Base-by-base conservation (phyloP, 2,329 filamentous ascomycete genomes). In the Ophiostoma himal-ulmi region DNA sequence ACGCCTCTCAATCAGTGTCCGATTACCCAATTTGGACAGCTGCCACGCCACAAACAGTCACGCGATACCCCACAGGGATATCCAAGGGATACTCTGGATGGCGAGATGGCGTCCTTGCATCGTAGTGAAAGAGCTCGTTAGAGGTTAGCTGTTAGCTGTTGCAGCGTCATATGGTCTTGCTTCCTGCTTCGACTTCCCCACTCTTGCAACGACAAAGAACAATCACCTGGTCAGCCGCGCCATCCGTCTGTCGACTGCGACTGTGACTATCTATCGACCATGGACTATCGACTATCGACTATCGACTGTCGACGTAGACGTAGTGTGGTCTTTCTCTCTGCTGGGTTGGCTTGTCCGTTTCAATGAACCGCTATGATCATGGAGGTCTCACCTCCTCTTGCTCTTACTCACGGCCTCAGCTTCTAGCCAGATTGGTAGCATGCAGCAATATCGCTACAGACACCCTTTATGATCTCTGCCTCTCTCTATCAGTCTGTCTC, bases 211-310 rank as follows among this genome's bases (percentile, higher is more conserved):
- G 26, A 62, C 57, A 62, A 62, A 62, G 57, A 62, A 62, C 26
- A 62, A 62, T 62, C 57, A 62, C 57, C 57, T 62, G 57, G 57
- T 62, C 57, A 62, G 57, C 57, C 57, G 57, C 57, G 57, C 57
- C 57, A 62, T 62, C 57, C 26, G 26, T 62, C 57, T 60, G 26
- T 7, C 26, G 52, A 57, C 57, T 62, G 30, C 26, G 26, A 62
- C 44, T 48, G 44, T 5, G 44, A 44, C 13, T 44, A 30, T 30
- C 30, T 3, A 30, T 30, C 30, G 41, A 6, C 41, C 41, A 20
- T 48, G 44, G 44, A 48, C 44, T 48, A 48, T 48, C 44, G 44
- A 57, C 10, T 22, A n/a, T 41, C 14, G 39, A 41, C 39, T 5
- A 14, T 41, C 37, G 37, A 39, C 37, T 39, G 3, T 39, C 37